Conservation (phyloP, 805 yeast species). For the Metschnikowia cerradonensis region DNA sequence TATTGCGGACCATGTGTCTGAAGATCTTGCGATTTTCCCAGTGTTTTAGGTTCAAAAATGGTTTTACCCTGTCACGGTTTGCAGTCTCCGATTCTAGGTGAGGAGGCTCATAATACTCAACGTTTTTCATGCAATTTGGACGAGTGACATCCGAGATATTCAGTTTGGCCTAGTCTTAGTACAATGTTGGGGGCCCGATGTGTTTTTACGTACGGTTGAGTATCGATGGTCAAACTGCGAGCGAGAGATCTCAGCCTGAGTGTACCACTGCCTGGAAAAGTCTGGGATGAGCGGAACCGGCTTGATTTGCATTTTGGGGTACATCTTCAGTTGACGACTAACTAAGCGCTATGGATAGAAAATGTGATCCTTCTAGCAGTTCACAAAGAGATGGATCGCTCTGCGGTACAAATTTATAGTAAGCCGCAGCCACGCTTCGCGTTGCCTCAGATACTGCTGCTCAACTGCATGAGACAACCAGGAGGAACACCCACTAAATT, state of each 20-base stretch:
- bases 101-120: conserved; percentile 57
- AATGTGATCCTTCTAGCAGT: not conserved
- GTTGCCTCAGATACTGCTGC: not conserved
- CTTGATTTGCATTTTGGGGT: not conserved
- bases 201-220: conserved; percentile 29
- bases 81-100: conserved; percentile 47
- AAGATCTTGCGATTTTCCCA: conserved; percentile 47
- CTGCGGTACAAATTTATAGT: not conserved
- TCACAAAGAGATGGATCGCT: not conserved
- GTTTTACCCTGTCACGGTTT: conserved; percentile 43
- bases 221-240: conserved; percentile 56
- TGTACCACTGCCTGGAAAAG: not conserved
- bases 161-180: conserved; percentile 44
- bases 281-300: conserved; percentile 1
- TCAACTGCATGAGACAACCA: not conserved
- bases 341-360: not conserved
- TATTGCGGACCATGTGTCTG: conserved; percentile 32
- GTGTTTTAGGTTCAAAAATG: conserved; percentile 37
- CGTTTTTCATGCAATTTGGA: conserved; percentile 48
- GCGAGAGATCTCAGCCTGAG: conserved; percentile 28
- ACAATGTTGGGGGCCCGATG: not conserved
- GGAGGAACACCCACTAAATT: not conserved
- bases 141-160: conserved; percentile 51
- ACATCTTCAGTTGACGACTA: not conserved
- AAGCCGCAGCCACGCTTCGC: not conserved